Evolutionary conservation across 495 filamentous ascomycete species (phyloP), one percentile per base, ranked within the genome.

Genomic region (Massariosphaeria phaeospora): DNA sequence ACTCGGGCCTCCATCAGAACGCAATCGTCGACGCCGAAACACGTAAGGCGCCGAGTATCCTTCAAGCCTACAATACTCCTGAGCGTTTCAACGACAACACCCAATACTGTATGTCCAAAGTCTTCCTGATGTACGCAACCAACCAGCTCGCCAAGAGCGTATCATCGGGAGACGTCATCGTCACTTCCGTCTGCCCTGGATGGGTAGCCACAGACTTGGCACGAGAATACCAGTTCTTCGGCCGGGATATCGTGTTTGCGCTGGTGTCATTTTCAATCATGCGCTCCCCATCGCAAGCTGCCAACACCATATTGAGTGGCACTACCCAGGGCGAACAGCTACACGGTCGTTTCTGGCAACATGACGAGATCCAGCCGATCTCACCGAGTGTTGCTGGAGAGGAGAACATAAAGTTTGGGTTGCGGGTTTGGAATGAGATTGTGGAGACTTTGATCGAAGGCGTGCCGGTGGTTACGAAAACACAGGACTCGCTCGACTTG

Each of bases 281-380:
- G 45, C 26, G 51, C 10, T 35, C 50, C 1, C 13, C 52, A 3
- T 46, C 55, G 33, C 29, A 60, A 33, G 56, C 56, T n/a, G 25
- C 56, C 12, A 46, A 48, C n/a, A 48, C 44, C 17, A 13, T 55
- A 15, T 27, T 64, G 0, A 60, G 61, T 40, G 56, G 51, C 0
- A 59, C 56, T n/a, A 49, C 48, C 11, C 30, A 41, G 29, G 61
- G 56, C 15, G 51, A 59, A 30, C n/a, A 47, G 23, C 31, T 29
- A 9, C 61, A 64, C 39, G 61, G 56, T 13, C 27, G 51, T 13
- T 60, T 60, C 38, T 64, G 55, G 54, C 43, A 64, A 17, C 13
- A 39, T 31, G 55, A 63, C 18, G 11, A n/a, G n/a, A 38, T 61
- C 21, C 23, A 34, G 41, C 59, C 59, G n/a, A 30, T 52, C 13